phyloP scores from a whole-genome alignment of 371 early-diverging fungal genomes.

The Haplosporangium sp. region DNA sequence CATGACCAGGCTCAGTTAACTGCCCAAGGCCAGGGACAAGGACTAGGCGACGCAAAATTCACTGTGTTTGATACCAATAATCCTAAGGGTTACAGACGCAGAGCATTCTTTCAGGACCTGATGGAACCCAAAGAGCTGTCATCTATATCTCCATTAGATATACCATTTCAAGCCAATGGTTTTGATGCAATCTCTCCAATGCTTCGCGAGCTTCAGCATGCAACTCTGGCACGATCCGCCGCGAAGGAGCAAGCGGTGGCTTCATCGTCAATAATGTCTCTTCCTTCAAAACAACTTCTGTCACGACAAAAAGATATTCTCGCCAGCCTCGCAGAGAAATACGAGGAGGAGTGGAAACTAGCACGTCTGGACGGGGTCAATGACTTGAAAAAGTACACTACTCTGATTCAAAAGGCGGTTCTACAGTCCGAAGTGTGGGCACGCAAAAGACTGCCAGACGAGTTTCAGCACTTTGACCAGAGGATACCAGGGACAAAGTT shows the following conservation, averaged over 20 bases:
- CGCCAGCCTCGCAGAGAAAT: not conserved
- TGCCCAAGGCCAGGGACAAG: not conserved
- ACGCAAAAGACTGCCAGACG: conserved; percentile 2
- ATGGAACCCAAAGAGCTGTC: not conserved
- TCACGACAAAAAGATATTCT: not conserved
- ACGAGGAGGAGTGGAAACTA: not conserved
- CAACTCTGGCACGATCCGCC: not conserved
- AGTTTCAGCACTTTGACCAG: conserved; percentile 6
- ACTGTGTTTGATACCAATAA: not conserved
- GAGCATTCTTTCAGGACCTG: conserved; percentile 36
- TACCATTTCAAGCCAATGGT: not conserved
- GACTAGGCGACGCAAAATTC: not conserved
- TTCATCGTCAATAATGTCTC: conserved; percentile 1
- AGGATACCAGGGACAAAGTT: conserved; percentile 31
- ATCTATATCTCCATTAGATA: not conserved
- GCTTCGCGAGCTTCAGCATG: no score
- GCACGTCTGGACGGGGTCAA: conserved; percentile 2
- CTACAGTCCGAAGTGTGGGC: not conserved
- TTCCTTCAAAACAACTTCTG: no score
- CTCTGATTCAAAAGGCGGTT: not conserved
- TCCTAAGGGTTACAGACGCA: conserved; percentile 24
- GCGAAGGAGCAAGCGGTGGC: not conserved
- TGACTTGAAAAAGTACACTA: not conserved
- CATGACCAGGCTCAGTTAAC: no score
- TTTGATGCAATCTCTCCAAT: no score